Evolutionary conservation across 352 stramenopile genomes (phyloP), one percentile per base, ranked within the genome.

Genomic region (Globisporangium emineosum): DNA sequence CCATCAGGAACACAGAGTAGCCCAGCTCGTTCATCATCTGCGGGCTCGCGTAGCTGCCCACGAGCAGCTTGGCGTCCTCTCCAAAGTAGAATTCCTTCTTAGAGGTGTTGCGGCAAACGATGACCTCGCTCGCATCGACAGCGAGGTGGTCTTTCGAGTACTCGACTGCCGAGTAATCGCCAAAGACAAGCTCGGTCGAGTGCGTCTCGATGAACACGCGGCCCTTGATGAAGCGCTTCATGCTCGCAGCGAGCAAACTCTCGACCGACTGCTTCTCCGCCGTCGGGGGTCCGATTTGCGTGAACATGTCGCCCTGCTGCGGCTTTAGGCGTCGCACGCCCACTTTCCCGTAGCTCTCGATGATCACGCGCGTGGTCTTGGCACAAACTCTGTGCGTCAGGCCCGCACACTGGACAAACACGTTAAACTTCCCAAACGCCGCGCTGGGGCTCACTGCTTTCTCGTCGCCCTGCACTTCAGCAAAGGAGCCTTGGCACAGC

Each of bases 171-270:
- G 37, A n/a, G 37, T 45, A 45, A 45, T 45, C 37, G 5, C 37
- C 15, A 45, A 19, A 27, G 21, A 49, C 4, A 10, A 27, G 29
- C 52, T 57, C 45, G 45, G 29, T 12, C 15, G 52, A 57, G 19
- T 42, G 52, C 30, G 52, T 57, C 30, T 57, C 52, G 29, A 57
- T 57, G 33, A 57, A 57, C 19, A 57, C 52, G 1, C 52, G 13
- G 1, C 29, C 30, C 6, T 35, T 57, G 27, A 17, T 17, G 13
- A 57, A 57, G 25, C 29, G 29, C 29, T 45, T 25, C 29, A 58
- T 37, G 13, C 45, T 21, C 9, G 29, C 52, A 5, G 52, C 30
- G 17, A 58, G 52, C n/a, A 58, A 19, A 12, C 21, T 58, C 33
- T 37, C 30, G n/a, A 58, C 30, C 30, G 52, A 43, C 30, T 45